Evolutionary conservation across 2,329 filamentous ascomycete genomes (phyloP).

Genomic region (Achaetomium macrosporum): DNA sequence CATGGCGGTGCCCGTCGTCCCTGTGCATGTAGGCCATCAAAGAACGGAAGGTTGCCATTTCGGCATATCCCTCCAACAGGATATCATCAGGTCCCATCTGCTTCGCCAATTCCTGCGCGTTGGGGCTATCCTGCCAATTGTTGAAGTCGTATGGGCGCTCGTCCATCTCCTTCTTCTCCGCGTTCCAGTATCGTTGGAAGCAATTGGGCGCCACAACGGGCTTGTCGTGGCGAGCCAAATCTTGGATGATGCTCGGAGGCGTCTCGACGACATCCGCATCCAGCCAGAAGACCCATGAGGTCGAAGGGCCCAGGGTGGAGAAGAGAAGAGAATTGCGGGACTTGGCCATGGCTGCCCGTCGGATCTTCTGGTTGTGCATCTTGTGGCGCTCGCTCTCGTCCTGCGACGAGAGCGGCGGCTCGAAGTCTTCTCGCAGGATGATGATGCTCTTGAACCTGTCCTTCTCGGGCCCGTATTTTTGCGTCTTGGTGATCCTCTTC

Average conservation of each 20-base stretch:
- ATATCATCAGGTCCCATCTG: slow-evolving; percentile 90
- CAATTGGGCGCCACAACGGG: slow-evolving; percentile 94
- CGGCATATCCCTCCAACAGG: slow-evolving; percentile 83
- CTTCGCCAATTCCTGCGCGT: slow-evolving; percentile 66
- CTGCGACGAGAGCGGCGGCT: slow-evolving; percentile 73
- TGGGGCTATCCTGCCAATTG: slow-evolving; percentile 88
- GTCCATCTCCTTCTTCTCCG: slow-evolving; percentile 60
- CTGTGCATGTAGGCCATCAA: slow-evolving; percentile 81
- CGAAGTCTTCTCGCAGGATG: slow-evolving; percentile 92
- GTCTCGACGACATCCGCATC: slow-evolving; percentile 90
- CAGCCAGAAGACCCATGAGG: slow-evolving; percentile 95
- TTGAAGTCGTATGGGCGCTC: slow-evolving; percentile 94
- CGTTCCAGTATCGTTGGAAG: slow-evolving; percentile 77
- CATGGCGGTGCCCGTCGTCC: slow-evolving; percentile 49
- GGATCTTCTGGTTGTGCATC: slow-evolving; percentile 78
- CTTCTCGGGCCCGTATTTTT: slow-evolving; percentile 67
- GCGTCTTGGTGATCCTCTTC: slow-evolving; percentile 76
- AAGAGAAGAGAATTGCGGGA: slow-evolving; percentile 93
- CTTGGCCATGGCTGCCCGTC: slow-evolving; percentile 84
- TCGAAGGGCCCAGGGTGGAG: slow-evolving; percentile 83
- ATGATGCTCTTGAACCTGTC: slow-evolving; percentile 88
- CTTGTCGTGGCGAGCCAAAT: slow-evolving; percentile 81
- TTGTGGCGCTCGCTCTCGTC: slow-evolving; percentile 87
- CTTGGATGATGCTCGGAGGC: slow-evolving; percentile 78
- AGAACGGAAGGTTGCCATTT: slow-evolving; percentile 85